These are phyloP conservation scores for Sarocladium kiliense DNA, from an alignment of 2,329 filamentous ascomycete species.

Conservation along the genomic window DNA sequence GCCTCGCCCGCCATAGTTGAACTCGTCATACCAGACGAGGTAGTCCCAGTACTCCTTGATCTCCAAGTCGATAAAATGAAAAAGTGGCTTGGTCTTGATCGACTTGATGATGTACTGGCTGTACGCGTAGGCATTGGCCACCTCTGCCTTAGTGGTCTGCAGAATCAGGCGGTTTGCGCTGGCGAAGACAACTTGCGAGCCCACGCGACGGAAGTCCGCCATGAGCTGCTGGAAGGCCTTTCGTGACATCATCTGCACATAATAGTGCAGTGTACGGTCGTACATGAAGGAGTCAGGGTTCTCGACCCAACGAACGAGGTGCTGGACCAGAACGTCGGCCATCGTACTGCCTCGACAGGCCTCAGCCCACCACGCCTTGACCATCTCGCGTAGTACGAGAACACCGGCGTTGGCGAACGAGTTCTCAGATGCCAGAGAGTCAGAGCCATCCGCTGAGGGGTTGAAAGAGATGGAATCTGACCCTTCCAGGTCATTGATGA, in stretches of 20 bases:
- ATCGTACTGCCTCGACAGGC: conserved; percentile 85
- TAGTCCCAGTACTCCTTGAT: conserved; percentile 99
- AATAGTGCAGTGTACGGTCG: conserved; percentile 89
- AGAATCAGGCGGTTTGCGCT: conserved; percentile 83
- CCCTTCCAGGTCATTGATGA: conserved; percentile 95
- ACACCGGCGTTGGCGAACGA: conserved; percentile 92
- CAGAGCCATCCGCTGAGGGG: conserved; percentile 34
- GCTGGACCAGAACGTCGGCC: conserved; percentile 96
- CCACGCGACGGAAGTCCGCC: conserved; percentile 91
- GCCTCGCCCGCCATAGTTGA: conserved; percentile 95
- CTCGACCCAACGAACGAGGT: conserved; percentile 95
- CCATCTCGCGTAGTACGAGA: conserved; percentile 91
- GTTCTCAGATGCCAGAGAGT: conserved; percentile 72
- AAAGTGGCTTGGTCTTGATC: conserved; percentile 90
- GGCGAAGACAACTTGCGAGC: conserved; percentile 93
- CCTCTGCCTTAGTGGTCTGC: conserved; percentile 93
- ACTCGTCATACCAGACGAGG: conserved; percentile 97
- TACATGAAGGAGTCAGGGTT: conserved; percentile 92
- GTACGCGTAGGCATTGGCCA: conserved; percentile 95
- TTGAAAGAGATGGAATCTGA: conserved; percentile 84
- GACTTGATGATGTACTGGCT: conserved; percentile 97
- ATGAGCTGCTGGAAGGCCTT: conserved; percentile 97
- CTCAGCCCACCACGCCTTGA: conserved; percentile 97
- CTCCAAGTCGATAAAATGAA: conserved; percentile 94
- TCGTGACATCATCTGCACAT: conserved; percentile 97